A percentile compares a stretch with the other conserved stretches of the same genome.
Conservation (phyloP, 352 stramenopile genomes). For the Pythium vanterpoolii region DNA sequence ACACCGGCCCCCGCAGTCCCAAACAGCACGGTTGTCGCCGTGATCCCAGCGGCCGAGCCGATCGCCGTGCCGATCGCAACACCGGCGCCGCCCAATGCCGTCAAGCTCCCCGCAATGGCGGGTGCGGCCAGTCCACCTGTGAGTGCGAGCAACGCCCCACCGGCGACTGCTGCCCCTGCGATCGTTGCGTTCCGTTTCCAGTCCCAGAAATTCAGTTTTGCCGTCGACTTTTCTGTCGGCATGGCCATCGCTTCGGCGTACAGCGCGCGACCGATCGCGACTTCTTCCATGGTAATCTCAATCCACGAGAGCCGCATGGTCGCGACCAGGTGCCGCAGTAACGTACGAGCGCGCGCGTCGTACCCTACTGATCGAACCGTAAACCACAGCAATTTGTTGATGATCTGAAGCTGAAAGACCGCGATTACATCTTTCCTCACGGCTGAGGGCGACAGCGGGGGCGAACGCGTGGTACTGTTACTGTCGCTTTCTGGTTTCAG, state of each 20-base stretch:
- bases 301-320: constrained; percentile 57
- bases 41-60: constrained; percentile 48
- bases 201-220: constrained; percentile 61
- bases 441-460: constrained; percentile 5
- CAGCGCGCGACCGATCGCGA: constrained; percentile 60
- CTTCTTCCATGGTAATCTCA: constrained; percentile 64
- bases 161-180: constrained; percentile 61
- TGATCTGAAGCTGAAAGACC: constrained; percentile 51
- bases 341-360: constrained; percentile 56
- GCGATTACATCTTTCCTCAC: constrained; percentile 24
- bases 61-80: constrained; percentile 58
- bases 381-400: constrained; percentile 77
- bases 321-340: constrained; percentile 46
- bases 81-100: constrained; percentile 57
- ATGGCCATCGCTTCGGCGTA: constrained; percentile 74
- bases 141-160: constrained; percentile 66
- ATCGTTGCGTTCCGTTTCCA: constrained; percentile 81
- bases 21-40: constrained; percentile 76
- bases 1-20: constrained; percentile 75
- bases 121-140: constrained; percentile 66
- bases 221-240: constrained; percentile 56
- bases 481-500: constrained; percentile 29
- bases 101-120: constrained; percentile 57
- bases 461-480: background rate
- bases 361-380: constrained; percentile 76